phyloP scores from a whole-genome alignment of 2,329 filamentous ascomycete species.

The Neopestalotiopsis sp. region DNA sequence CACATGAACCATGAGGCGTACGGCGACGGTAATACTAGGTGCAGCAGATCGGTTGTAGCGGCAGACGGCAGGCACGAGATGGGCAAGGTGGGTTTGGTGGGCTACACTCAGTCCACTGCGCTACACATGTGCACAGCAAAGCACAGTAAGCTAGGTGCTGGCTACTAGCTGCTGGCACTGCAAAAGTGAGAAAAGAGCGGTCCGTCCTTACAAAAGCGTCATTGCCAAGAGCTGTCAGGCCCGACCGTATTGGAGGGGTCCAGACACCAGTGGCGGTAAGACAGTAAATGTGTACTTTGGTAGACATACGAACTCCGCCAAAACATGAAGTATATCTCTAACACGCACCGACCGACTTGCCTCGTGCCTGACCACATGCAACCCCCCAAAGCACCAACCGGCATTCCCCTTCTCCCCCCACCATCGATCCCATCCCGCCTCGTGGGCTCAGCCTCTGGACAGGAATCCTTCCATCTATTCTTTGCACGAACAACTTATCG shows the following conservation, averaged over 20 bases:
- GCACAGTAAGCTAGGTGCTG: too few species aligned
- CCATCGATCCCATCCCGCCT: neutral
- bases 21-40: neutral
- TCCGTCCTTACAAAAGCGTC: neutral
- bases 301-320: neutral
- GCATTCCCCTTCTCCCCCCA: neutral
- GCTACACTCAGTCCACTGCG: too few species aligned
- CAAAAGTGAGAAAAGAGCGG: neutral
- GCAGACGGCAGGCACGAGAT: neutral
- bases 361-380: neutral
- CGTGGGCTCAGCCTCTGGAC: slow-evolving; percentile 11
- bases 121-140: too few species aligned
- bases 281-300: neutral
- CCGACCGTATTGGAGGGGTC: neutral
- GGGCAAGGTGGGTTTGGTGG: too few species aligned
- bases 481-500: neutral
- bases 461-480: slow-evolving; percentile 1
- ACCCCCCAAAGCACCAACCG: neutral
- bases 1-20: neutral
- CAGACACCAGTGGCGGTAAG: neutral
- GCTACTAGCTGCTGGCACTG: neutral
- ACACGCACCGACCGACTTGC: neutral
- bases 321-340: neutral
- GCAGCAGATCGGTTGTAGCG: neutral
- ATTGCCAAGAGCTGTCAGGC: neutral